Base-by-base conservation (phyloP, 306 rosid species). In the Bauhinia variegata region DNA sequence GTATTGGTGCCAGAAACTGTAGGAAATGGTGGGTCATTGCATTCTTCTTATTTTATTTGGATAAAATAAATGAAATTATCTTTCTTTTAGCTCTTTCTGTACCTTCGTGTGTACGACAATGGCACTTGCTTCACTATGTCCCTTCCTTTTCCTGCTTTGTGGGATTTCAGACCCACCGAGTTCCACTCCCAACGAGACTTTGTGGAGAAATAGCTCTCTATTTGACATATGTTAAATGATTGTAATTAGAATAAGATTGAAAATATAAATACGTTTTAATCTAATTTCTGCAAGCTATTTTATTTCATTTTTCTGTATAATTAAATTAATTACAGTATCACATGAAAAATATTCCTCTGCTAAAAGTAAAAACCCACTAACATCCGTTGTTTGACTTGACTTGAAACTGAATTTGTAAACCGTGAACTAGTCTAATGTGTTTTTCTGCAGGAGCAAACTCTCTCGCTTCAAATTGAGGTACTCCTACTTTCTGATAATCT, bases 391-490 rank as follows among this genome's bases (percentile, higher is more conserved):
- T 2, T 23, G 28, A 23, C 3, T 36, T 36, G 9, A 14, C 3
- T 36, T 36, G 9, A 14, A 0, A 11, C 0, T 38, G 7, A 32
- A 13, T 5, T 6, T 13, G 43, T 43, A 32, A 33, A 31, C 10
- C 37, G 2, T 38, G 72, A 32, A 60, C 75, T 75, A 12, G 78
- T 38, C 57, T 71, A 32, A 37, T 72, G 23, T 67, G 31, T 39
- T 44, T 36, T 5, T 68, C 41, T 67, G 39, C 41, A 67, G 74
- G 70, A 75, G 55, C 85, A 84, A 16, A n/a, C 75, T 72, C 54
- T 73, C 28, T 73, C 86, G 53, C 37, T 82, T 55, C 70, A 79
- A 57, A 50, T 85, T 71, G 88, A 75, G 90, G 86, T 84, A 80
- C 6, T 78, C 4, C 57, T 64, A 14, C 46, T 63, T 32, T 60